A percentile compares a stretch with the other conserved stretches of the same genome.
phyloP scores from a whole-genome alignment of 2,329 filamentous ascomycete genomes.

The Zopfia rhizophila region DNA sequence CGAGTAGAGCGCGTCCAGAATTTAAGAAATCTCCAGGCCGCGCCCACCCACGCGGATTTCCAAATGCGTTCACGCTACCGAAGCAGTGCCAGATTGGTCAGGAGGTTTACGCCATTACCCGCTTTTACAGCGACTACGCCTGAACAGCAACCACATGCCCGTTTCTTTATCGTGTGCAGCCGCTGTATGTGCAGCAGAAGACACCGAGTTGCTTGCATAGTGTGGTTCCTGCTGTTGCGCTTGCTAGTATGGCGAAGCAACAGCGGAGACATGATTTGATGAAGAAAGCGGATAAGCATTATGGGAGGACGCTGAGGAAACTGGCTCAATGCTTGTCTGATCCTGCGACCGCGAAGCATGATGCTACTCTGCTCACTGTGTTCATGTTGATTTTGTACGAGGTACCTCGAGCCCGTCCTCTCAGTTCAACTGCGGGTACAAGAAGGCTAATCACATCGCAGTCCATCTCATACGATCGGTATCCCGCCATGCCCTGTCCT shows the following conservation, averaged over 20 bases:
- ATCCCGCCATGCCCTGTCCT: neutral
- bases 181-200: slow-evolving; percentile 1
- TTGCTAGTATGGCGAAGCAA: slow-evolving; percentile 12
- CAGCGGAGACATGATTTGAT: slow-evolving; percentile 11
- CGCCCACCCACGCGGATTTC: neutral
- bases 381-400: slow-evolving; percentile 11
- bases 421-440: too few species aligned
- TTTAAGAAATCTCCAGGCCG: neutral
- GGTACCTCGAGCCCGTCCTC: too few species aligned
- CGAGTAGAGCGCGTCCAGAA: slow-evolving; percentile 12
- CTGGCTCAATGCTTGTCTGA: slow-evolving; percentile 2
- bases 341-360: slow-evolving; percentile 5
- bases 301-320: slow-evolving; percentile 8
- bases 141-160: too few species aligned
- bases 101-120: slow-evolving; percentile 13
- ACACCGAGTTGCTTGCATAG: slow-evolving; percentile 5
- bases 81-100: slow-evolving; percentile 13
- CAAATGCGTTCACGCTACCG: slow-evolving; percentile 4
- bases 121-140: slow-evolving; percentile 16
- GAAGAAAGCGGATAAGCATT: slow-evolving; percentile 8
- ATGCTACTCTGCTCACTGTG: slow-evolving; percentile 11
- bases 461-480: slow-evolving; percentile 3
- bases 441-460: neutral
- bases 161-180: slow-evolving; percentile 5
- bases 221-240: slow-evolving; percentile 10